Evolutionary conservation across 2,329 filamentous ascomycete species (phyloP).

Genomic region (Dissoconium aciculare): DNA sequence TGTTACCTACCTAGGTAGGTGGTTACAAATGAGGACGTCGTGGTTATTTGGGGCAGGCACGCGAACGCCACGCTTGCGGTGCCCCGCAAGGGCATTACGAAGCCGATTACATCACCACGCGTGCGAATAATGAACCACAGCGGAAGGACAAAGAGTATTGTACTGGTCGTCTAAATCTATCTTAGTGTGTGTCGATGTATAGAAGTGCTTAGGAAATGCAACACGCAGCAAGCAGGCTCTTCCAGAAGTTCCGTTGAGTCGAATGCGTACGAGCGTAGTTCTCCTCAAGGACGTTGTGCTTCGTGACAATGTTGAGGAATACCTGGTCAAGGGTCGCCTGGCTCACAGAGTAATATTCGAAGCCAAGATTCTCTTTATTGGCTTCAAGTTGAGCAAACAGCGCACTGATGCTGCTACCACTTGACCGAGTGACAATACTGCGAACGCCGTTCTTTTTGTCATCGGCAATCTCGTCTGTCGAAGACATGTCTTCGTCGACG

Average conservation of each 20-base stretch:
- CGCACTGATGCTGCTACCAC: conserved; percentile 41
- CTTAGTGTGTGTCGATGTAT: no score
- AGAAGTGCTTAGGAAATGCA: no score
- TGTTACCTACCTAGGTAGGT: no score
- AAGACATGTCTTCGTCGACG: conserved; percentile 8
- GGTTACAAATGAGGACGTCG: no score
- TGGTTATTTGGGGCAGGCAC: no score
- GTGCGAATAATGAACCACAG: no score
- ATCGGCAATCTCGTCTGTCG: conserved; percentile 5
- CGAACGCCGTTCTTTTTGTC: conserved; percentile 8
- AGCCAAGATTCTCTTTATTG: conserved; percentile 49
- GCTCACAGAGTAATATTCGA: conserved; percentile 76
- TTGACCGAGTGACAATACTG: conserved; percentile 3
- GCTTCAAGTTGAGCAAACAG: conserved; percentile 62
- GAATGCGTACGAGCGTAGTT: conserved; percentile 18
- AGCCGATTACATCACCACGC: no score
- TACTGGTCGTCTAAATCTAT: no score
- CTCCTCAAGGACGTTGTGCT: conserved; percentile 67
- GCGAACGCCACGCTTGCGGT: no score
- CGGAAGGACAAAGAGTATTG: no score
- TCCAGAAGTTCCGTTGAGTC: conserved; percentile 7
- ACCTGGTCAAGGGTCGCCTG: conserved; percentile 84
- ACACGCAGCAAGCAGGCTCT: no score
- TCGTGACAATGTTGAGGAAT: conserved; percentile 69
- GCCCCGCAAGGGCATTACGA: no score